Base-by-base conservation (phyloP, 2,329 filamentous ascomycete species). In the Colletotrichum graminicola region DNA sequence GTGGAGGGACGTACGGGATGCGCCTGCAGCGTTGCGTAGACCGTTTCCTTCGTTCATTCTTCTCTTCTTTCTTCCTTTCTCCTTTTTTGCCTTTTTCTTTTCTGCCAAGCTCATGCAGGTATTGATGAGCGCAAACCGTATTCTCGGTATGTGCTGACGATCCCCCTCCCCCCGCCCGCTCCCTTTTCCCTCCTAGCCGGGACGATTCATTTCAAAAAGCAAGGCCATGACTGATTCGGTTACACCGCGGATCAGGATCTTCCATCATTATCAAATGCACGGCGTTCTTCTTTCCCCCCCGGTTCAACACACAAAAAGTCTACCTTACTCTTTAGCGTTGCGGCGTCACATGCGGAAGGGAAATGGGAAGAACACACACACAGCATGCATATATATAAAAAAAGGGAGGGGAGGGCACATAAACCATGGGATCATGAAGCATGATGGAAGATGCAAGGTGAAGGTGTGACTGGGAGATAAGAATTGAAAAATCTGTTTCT, bases 11-110 rank as follows among this genome's bases (percentile, higher is more conserved):
- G 68, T 10, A 36, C 32, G 21, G 68, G 68, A 11, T 71, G 68
- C 68, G 57, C 64, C 57, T 71, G 68, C 64, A 67, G 64, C 57
- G 14, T 59, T n/a, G 68, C 34, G 5, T 71, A 59, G 29, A 12
- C 3, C 23, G 6, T 7, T 10, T 36, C 34, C n/a, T n/a, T n/a
- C n/a, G n/a, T n/a, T n/a, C n/a, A n/a, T 36, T 11, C 0, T 8
- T 36, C 10, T 36, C 8, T 36, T 36, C 10, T 7, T 36, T 10
- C 34, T 36, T 36, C 2, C 34, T 36, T 36, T 36, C 11, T 7
- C 11, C 8, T 36, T 11, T 7, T 36, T 36, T 36, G n/a, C n/a
- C 2, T 36, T 36, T 36, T 11, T 10, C 10, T 29, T 2, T 21
- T 29, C 26, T 8, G 1, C 18, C 26, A 21, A 18, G 1, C 39